A percentile compares a stretch with the other conserved stretches of the same genome.
phyloP scores from a whole-genome alignment of 805 yeast species.

The Saccharomycopsis sp. region DNA sequence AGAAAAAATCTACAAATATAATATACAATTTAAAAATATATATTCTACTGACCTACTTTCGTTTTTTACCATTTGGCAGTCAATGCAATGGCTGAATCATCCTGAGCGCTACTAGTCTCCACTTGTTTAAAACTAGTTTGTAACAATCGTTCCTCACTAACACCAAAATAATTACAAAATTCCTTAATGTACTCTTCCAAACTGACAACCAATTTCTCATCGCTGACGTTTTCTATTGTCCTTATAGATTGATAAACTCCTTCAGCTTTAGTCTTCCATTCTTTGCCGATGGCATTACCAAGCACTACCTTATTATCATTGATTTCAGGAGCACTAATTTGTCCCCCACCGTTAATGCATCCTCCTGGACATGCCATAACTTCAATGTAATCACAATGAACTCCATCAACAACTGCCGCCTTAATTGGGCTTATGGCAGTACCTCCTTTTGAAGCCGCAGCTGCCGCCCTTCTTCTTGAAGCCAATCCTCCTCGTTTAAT shows the following conservation, averaged over 20 bases:
- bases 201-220: slow-evolving; percentile 2
- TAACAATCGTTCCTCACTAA: slow-evolving; percentile 4
- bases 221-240: slow-evolving; percentile 13
- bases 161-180: slow-evolving; percentile 9
- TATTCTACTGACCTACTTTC: not conserved
- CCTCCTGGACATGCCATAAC: slow-evolving; percentile 99
- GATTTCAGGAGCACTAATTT: slow-evolving; percentile 46
- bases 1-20: not conserved
- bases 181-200: slow-evolving; percentile 11
- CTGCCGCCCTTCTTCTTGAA: slow-evolving; percentile 38
- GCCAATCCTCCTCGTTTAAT: slow-evolving; percentile 27
- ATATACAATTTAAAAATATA: not conserved
- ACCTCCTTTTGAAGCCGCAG: slow-evolving; percentile 4
- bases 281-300: slow-evolving; percentile 1
- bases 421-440: too few relatives aligned
- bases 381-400: slow-evolving; percentile 74
- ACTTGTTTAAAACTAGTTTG: slow-evolving; percentile 12
- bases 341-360: slow-evolving; percentile 96
- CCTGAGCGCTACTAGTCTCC: slow-evolving; percentile 5
- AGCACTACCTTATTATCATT: slow-evolving; percentile 9
- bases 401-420: slow-evolving; percentile 46
- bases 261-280: slow-evolving; percentile 10
- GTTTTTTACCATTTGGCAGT: slow-evolving; percentile 18
- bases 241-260: slow-evolving; percentile 9
- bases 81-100: slow-evolving; percentile 18